Conservation (phyloP, 106 monocot species). For the Agapanthus africanus region DNA sequence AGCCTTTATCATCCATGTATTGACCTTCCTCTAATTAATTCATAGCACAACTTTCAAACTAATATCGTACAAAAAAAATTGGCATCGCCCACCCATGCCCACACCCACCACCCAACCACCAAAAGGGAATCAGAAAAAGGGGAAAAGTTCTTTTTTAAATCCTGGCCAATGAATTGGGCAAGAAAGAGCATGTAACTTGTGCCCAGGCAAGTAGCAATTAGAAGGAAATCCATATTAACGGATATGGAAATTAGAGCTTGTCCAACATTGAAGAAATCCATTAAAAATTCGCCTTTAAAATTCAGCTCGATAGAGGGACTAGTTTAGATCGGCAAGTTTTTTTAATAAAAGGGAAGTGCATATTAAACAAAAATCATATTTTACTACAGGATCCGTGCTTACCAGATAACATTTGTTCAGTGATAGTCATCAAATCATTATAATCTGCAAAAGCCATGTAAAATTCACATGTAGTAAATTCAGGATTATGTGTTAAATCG, state of each 20-base stretch:
- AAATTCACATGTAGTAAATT: conserved; percentile 97
- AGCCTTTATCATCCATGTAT: background rate
- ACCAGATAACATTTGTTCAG: conserved; percentile 87
- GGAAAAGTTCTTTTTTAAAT: too few relatives aligned
- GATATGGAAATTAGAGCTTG: background rate
- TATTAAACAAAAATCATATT: background rate
- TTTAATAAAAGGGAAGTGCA: background rate
- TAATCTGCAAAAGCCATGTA: conserved; percentile 99
- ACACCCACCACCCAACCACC: too few relatives aligned
- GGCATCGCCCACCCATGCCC: too few relatives aligned
- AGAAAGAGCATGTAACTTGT: background rate
- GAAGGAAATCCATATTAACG: background rate
- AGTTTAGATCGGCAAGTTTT: background rate
- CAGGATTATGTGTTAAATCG: conserved; percentile 97
- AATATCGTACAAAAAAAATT: too few relatives aligned
- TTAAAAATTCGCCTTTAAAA: background rate
- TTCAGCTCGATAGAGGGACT: background rate
- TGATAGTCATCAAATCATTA: conserved; percentile 82
- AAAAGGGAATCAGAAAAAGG: too few relatives aligned
- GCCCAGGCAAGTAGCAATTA: background rate
- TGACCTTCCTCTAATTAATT: background rate
- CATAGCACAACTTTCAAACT: background rate
- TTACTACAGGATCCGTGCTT: conserved; percentile 2
- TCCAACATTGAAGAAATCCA: background rate
- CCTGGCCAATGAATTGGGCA: background rate